phyloP scores from a whole-genome alignment of 2,329 filamentous ascomycete genomes.

The Fusarium redolens region DNA sequence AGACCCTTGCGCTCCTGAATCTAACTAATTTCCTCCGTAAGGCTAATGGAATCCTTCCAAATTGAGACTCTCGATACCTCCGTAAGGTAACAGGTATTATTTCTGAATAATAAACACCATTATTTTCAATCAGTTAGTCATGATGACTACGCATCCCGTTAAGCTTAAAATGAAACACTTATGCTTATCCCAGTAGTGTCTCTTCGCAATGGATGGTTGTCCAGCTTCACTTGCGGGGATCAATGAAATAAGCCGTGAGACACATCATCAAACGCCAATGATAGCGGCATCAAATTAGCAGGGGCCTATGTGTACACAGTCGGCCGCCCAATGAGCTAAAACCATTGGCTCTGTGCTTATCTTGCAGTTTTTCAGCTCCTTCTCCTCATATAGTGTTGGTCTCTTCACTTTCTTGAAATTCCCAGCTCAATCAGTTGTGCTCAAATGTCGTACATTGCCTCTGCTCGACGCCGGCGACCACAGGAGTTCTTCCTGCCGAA shows the following conservation, averaged over 20 bases:
- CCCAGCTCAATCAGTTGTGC: not conserved
- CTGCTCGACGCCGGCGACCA: constrained; percentile 52
- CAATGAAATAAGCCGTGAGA: constrained; percentile 30
- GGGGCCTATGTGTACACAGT: constrained; percentile 26
- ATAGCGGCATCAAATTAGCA: constrained; percentile 30
- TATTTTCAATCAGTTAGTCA: constrained; percentile 1
- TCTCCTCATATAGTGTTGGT: constrained; percentile 4
- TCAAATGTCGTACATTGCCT: constrained; percentile 38
- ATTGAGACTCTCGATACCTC: not conserved
- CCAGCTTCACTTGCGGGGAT: constrained; percentile 15
- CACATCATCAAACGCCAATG: constrained; percentile 42
- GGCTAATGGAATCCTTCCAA: not conserved
- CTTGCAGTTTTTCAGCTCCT: constrained; percentile 25
- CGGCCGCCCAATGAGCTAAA: constrained; percentile 31
- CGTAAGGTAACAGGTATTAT: not conserved
- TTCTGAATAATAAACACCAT: not conserved
- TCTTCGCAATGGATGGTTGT: constrained; percentile 1
- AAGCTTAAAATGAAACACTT: constrained; percentile 12
- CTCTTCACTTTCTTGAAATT: not conserved
- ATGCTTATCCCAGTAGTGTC: constrained; percentile 5
- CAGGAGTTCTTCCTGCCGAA: constrained; percentile 66
- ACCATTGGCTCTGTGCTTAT: constrained; percentile 25
- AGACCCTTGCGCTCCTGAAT: constrained; percentile 5
- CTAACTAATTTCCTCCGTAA: not conserved
- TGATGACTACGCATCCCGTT: constrained; percentile 1